phyloP scores from a whole-genome alignment of 208 protist species.

The Acanthamoeba culbertsoni region DNA sequence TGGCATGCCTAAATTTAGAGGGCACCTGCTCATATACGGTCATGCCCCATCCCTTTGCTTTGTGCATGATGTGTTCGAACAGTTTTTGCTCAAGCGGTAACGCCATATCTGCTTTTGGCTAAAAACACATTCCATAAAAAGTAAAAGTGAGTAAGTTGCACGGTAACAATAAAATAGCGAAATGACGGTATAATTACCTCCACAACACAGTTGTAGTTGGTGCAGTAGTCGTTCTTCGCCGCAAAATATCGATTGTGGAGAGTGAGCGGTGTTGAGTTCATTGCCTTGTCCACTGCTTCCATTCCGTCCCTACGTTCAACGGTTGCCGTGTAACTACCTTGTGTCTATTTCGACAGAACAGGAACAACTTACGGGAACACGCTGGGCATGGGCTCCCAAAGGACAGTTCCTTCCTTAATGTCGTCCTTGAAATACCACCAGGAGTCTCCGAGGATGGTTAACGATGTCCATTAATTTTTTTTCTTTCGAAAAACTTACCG shows the following conservation, averaged over 20 bases:
- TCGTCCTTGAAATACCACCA: conserved; percentile 49
- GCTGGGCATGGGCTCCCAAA: conserved; percentile 5
- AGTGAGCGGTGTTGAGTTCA: neutral
- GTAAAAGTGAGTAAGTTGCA: neutral
- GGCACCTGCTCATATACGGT: conserved; percentile 31
- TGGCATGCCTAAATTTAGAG: too few species aligned
- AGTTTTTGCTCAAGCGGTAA: neutral
- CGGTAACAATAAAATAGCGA: too few species aligned
- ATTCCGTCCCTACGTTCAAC: neutral
- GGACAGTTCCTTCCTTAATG: neutral
- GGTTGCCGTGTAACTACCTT: neutral
- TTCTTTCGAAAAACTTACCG: neutral
- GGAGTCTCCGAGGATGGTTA: conserved; percentile 17
- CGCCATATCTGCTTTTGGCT: conserved; percentile 1
- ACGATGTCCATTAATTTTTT: too few species aligned
- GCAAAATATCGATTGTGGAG: conserved; percentile 39
- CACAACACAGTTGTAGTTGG: neutral
- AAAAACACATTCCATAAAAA: neutral
- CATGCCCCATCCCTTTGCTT: conserved; percentile 22
- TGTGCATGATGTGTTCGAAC: conserved; percentile 45
- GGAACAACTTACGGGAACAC: conserved; percentile 29
- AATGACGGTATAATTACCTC: neutral
- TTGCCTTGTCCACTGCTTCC: neutral
- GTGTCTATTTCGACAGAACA: neutral
- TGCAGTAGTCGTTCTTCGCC: conserved; percentile 32